Evolutionary conservation across 495 filamentous ascomycete genomes (phyloP).

Genomic region (Penicillium lividum): DNA sequence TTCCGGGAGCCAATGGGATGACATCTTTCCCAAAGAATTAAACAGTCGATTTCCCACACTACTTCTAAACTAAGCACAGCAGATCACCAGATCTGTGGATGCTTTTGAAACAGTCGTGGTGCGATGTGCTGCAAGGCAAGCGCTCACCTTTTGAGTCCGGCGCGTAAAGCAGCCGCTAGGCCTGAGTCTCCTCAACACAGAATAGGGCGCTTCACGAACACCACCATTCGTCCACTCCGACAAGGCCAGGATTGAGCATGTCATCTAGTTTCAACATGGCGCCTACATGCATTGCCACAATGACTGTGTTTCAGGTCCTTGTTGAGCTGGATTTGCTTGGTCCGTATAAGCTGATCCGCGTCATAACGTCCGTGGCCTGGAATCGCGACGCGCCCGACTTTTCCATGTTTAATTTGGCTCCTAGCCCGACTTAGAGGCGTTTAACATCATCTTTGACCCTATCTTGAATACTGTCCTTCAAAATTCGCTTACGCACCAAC

Average conservation of each 20-base stretch:
- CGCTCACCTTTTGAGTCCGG: constrained; percentile 31
- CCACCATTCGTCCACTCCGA: constrained; percentile 11
- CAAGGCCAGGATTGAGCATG: constrained; percentile 7
- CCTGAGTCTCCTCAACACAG: constrained; percentile 20
- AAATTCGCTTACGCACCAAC: background rate
- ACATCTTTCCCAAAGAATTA: background rate
- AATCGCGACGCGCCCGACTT: constrained; percentile 9
- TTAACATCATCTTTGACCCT: constrained; percentile 4
- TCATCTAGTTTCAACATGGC: constrained; percentile 40
- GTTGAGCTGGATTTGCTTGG: constrained; percentile 10
- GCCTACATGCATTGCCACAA: constrained; percentile 31
- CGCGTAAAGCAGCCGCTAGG: constrained; percentile 35
- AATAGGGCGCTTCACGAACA: constrained; percentile 19
- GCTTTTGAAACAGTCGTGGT: constrained; percentile 19
- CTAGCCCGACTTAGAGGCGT: background rate
- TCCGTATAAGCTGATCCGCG: constrained; percentile 9
- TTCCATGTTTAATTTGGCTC: constrained; percentile 24
- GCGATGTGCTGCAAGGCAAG: constrained; percentile 20
- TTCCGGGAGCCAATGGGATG: background rate
- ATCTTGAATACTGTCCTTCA: background rate
- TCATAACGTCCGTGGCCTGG: constrained; percentile 13
- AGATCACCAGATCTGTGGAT: constrained; percentile 5
- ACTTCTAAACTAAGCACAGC: background rate
- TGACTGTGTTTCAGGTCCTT: constrained; percentile 29
- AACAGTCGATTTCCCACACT: background rate